Evolutionary conservation across 441 rosid genomes (phyloP), one percentile per base, ranked within the genome.

Genomic region (Manihot esculenta): DNA sequence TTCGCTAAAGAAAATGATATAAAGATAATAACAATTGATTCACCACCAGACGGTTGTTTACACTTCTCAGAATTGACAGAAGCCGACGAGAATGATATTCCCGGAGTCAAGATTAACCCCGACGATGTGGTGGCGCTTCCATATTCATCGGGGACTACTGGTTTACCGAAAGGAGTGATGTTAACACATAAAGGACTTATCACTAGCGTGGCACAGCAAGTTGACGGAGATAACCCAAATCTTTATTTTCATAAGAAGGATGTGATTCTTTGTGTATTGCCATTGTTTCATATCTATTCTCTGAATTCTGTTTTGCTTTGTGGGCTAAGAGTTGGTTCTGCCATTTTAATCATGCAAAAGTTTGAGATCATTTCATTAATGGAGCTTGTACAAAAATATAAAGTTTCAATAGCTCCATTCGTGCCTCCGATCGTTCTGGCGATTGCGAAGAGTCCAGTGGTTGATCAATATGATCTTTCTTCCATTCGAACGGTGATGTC

Each of bases 141-240:
- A 0, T 88, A 84, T 51, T 88, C 93, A 0, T 88, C 91, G 0
- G 93, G 93, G 51, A 88, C 91, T 0, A 88, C 91, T 0, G 93
- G 91, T 45, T 64, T 88, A 20, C 91, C 93, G 0, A 88, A 88
- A 63, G 93, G 93, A 0, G 93, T 88, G 17, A 84, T 88, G 93
- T 56, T 88, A 45, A 87, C 91, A 5, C 93, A 88, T 72, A 83
- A 74, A 70, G 83, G 85, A 3, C 84, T 78, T 0, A 84, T 88
- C 17, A 87, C 93, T 1, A 87, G 85, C 70, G 86, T 85, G 44
- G 93, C 89, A 1, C 93, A 88, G 38, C 93, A 81, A 53, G 91
- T 87, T 0, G 91, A 85, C 49, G 93, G 93, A 12, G 91, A 88
- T 55, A 88, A 88, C 53, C 89, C 93, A 1, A 88, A 88, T 76